Evolutionary conservation across 768 basidiomycete genomes (phyloP), one percentile per base, ranked within the genome.

Genomic region (Goffeauzyma gilvescens): DNA sequence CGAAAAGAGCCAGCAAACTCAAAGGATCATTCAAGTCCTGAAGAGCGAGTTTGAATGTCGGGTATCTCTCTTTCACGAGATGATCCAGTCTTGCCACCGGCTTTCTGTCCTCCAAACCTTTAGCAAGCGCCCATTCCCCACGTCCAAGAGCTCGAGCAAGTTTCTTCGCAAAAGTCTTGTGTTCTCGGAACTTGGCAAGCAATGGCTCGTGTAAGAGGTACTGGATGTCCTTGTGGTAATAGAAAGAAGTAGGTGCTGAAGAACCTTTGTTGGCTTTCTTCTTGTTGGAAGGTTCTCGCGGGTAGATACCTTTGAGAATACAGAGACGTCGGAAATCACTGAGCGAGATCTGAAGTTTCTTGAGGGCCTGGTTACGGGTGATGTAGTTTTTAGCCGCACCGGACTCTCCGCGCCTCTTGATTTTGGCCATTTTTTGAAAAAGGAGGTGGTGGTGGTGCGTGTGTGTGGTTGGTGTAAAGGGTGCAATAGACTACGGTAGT

Each of bases 61-160:
- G 87, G 65, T 98, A 98, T 87, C 93, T 71, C 67, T 96, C 93
- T 60, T 98, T 96, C 60, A 98, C 79, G 48, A 98, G 81, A 59
- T 96, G 93, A 66, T 98, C 93, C 38, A 98, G 64, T 25, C 74
- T 71, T 58, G 95, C 95, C 12, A 80, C 74, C 2, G 93, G 93
- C 61, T 81, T 89, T 52, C 80, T 81, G 41, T 89, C 82, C 62
- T 96, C 85, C 35, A 98, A 59, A 50, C 78, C 86, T 65, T 90
- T 93, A 3, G 93, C 93, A 45, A 75, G 76, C 42, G 76, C 79
- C 86, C 87, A 98, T 71, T 98, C 89, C 30, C 81, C 81, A 42
- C 89, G 70, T 18, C 90, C 93, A 31, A 98, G 69, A 8, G 93
- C 90, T 44, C 83, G 73, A 34, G 84, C 78, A 33, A 98, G 73